Evolutionary conservation across 140 eudicot species (phyloP), one percentile per base, ranked within the genome.

Genomic region (Senecio squalidus): DNA sequence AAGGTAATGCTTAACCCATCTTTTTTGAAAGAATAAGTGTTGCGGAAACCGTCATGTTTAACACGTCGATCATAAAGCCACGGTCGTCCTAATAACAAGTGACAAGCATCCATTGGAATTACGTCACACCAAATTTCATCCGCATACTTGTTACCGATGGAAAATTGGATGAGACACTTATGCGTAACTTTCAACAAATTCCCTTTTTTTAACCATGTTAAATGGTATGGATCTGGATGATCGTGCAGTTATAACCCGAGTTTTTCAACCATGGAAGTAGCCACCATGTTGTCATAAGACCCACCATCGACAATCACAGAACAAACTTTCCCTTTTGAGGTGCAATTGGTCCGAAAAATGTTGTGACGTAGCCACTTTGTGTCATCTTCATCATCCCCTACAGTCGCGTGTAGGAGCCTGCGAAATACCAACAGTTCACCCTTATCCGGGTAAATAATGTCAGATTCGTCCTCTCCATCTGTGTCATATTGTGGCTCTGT

Each of bases 51-150:
- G 33, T 51, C 58, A 23, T 51, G 34, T 51, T 22, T 23, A 10
- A 14, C 33, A 24, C 17, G 34, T 11, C 58, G 30, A n/a, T 51
- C 58, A 24, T 51, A 24, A 5, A n/a, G 34, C 34, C 58, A 24
- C 21, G 34, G 36, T 6, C 58, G 30, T 8, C 58, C 34, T 11
- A 51, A 24, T 8, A 51, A 22, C 8, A 51, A 4, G 36, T 51
- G 58, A 51, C 58, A 51, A 5, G 34, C 58, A 14, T 51, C 58
- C 58, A 51, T 51, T 11, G 58, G 58, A 24, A 51, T 9, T 1
- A 51, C 58, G 3, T 22, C 58, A 24, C 58, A 51, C 58, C 33
- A 26, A 2, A 51, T 8, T 51, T 51, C 58, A 51, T 51, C 58
- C 11, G 18, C 16, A 14, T 51, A 51, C 9, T 20, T 16, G 15